phyloP scores from a whole-genome alignment of 495 filamentous ascomycete genomes.

The Neurospora sp. region DNA sequence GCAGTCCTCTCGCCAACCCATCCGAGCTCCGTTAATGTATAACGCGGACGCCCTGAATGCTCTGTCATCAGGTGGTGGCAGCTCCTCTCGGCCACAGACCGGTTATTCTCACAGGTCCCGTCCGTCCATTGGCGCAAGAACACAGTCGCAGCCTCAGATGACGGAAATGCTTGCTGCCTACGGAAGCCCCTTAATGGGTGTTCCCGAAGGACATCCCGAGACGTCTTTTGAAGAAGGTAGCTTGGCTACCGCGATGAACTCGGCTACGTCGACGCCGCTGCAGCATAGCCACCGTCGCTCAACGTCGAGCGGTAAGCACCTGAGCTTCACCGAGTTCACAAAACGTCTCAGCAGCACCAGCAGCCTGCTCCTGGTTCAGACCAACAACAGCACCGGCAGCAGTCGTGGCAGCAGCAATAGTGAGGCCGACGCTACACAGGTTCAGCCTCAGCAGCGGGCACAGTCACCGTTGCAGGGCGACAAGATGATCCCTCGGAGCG shows the following conservation, averaged over 20 bases:
- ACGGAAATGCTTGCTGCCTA: slow-evolving; percentile 15
- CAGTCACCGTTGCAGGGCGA: neutral
- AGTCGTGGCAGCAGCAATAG: slow-evolving; percentile 37
- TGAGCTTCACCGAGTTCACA: slow-evolving; percentile 46
- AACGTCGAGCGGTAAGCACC: slow-evolving; percentile 33
- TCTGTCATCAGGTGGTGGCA: slow-evolving; percentile 16
- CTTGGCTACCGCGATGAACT: slow-evolving; percentile 11
- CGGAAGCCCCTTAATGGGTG: slow-evolving; percentile 4
- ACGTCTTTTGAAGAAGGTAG: slow-evolving; percentile 6
- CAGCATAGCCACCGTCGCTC: slow-evolving; percentile 31
- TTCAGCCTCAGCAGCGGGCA: slow-evolving; percentile 5
- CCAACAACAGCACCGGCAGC: slow-evolving; percentile 36
- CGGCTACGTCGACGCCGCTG: slow-evolving; percentile 8
- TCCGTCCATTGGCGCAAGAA: slow-evolving; percentile 25
- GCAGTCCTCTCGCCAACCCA: slow-evolving; percentile 6
- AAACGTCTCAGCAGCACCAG: slow-evolving; percentile 43
- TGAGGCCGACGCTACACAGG: neutral
- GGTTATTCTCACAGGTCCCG: slow-evolving; percentile 26
- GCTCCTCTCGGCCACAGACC: slow-evolving; percentile 31
- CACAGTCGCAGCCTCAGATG: slow-evolving; percentile 35
- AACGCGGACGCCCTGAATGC: slow-evolving; percentile 26
- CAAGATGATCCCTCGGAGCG: neutral
- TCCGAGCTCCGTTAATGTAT: slow-evolving; percentile 15
- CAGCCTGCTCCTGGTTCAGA: slow-evolving; percentile 43
- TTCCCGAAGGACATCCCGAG: neutral